phyloP scores from a whole-genome alignment of 495 filamentous ascomycete genomes.

The Chaetomium tenue region DNA sequence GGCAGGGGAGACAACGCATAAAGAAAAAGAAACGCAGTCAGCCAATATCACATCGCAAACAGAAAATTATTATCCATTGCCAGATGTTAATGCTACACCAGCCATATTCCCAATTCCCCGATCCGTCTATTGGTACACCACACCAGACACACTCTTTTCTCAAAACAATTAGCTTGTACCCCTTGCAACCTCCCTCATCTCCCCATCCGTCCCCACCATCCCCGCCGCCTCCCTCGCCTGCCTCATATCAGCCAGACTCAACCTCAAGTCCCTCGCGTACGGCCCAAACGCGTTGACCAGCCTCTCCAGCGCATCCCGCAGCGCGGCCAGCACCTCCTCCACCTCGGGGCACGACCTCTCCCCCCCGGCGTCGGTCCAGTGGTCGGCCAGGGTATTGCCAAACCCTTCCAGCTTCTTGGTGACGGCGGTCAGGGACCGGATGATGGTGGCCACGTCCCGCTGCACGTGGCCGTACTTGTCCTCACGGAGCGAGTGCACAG shows the following conservation, averaged over 20 bases:
- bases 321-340: conserved; percentile 56
- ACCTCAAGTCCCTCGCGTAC: conserved; percentile 63
- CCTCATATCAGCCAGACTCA: conserved; percentile 65
- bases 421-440: conserved; percentile 66
- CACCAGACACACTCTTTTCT: not conserved
- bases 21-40: no score
- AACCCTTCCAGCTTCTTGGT: conserved; percentile 70
- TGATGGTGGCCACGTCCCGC: conserved; percentile 66
- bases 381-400: conserved; percentile 52
- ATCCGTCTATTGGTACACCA: not conserved
- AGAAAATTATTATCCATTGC: not conserved
- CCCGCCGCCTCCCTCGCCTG: conserved; percentile 64
- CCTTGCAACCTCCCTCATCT: conserved; percentile 12
- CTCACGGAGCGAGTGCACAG: conserved; percentile 71
- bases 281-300: conserved; percentile 67
- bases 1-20: no score
- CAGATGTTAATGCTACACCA: conserved; percentile 1
- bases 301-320: conserved; percentile 59
- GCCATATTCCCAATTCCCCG: not conserved
- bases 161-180: not conserved
- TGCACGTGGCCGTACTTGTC: conserved; percentile 87
- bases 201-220: conserved; percentile 11
- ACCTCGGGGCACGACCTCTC: conserved; percentile 55
- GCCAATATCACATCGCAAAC: not conserved
- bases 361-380: conserved; percentile 78